Conservation (phyloP, 345 rosid species). For the Eucalyptus leucophloia region DNA sequence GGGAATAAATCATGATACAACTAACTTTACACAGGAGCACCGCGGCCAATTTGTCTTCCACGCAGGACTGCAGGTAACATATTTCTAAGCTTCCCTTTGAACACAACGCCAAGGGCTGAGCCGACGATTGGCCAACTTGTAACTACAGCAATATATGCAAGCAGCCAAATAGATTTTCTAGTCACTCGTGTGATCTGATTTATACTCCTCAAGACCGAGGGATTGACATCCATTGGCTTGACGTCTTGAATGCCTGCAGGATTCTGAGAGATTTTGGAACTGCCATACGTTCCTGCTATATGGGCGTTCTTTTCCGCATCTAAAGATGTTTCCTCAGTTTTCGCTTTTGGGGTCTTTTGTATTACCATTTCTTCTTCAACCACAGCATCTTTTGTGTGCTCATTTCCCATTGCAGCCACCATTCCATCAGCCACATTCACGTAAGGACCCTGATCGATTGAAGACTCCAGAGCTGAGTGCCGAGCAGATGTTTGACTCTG, state of each 20-base stretch:
- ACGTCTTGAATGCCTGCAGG: not conserved
- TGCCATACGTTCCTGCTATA: not conserved
- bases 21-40: not conserved
- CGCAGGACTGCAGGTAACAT: not conserved
- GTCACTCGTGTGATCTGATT: slow-evolving; percentile 21
- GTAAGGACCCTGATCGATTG: slow-evolving; percentile 62
- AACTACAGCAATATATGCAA: slow-evolving; percentile 42
- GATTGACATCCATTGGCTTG: slow-evolving; percentile 2
- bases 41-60: not conserved
- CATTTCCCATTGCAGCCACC: slow-evolving; percentile 46
- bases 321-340: not conserved
- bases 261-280: not conserved
- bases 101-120: slow-evolving; percentile 18
- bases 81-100: slow-evolving; percentile 30
- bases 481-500: slow-evolving; percentile 14
- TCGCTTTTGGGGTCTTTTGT: not conserved
- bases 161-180: slow-evolving; percentile 35
- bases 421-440: slow-evolving; percentile 59
- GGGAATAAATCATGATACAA: not conserved
- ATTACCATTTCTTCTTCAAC: not conserved
- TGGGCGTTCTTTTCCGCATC: slow-evolving; percentile 3
- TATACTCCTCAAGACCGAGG: slow-evolving; percentile 21
- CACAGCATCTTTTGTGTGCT: slow-evolving; percentile 1
- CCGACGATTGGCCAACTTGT: slow-evolving; percentile 61
- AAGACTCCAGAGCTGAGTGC: slow-evolving; percentile 17